Percentiles rank a stretch among this genome's conserved stretches.
Conservation (phyloP, 2,329 filamentous ascomycete species). For the Neonectria coccinea region DNA sequence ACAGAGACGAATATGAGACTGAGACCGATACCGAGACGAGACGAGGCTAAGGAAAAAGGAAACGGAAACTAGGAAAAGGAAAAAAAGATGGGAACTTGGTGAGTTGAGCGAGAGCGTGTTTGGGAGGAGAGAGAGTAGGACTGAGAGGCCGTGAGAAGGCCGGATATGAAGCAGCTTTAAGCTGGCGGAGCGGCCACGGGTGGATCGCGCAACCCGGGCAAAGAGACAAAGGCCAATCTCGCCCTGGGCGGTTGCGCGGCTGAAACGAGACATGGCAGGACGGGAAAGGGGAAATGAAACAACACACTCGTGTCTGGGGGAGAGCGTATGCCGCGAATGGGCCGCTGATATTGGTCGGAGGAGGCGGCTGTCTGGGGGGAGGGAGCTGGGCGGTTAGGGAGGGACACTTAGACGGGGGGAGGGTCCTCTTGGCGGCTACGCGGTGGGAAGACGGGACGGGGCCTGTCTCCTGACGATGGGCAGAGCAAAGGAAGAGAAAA, state of each 20-base stretch:
- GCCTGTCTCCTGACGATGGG: constrained; percentile 22
- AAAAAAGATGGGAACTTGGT: constrained; percentile 30
- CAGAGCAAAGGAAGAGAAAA: constrained; percentile 14
- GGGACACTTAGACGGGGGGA: constrained; percentile 6
- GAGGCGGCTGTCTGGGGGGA: constrained; percentile 59
- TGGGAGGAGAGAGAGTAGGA: constrained; percentile 43
- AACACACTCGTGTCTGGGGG: constrained; percentile 62
- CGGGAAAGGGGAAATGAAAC: constrained; percentile 62
- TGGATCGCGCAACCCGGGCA: constrained; percentile 38
- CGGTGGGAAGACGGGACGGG: background rate
- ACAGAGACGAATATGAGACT: constrained; percentile 44
- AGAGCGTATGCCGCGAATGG: constrained; percentile 53
- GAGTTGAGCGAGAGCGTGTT: constrained; percentile 42
- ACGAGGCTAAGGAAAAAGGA: constrained; percentile 41
- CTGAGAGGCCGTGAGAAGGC: constrained; percentile 37
- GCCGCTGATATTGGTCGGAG: constrained; percentile 64
- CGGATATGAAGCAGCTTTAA: constrained; percentile 51
- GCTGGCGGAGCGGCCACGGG: constrained; percentile 38
- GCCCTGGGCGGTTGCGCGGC: constrained; percentile 44
- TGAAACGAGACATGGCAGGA: constrained; percentile 47
- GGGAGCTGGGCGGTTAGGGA: constrained; percentile 43
- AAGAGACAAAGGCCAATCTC: constrained; percentile 46
- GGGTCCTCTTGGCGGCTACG: constrained; percentile 38
- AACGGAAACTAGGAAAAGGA: constrained; percentile 24
- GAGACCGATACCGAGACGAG: constrained; percentile 47